Base-by-base conservation (phyloP, 371 early-diverging fungal species). In the Thermomucor indicae-seudaticae region DNA sequence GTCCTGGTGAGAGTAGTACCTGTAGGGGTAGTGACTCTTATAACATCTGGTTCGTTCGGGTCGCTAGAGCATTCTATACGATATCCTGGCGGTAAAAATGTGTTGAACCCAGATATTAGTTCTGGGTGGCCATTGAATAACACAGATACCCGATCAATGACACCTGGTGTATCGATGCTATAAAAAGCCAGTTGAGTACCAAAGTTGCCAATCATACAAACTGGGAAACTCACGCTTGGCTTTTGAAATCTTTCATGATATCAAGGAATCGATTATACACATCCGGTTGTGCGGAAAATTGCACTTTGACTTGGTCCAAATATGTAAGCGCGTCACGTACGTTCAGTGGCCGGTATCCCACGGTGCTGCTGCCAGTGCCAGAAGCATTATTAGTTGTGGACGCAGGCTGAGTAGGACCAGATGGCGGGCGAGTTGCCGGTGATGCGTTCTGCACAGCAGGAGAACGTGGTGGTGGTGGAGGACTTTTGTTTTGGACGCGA, bases 231-330 rank as follows among this genome's bases (percentile, higher is more conserved):
- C 77, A 90, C 91, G 84, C 84, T 59, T 97, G 94, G 58, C 95
- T 89, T 70, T 99, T 99, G 65, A 98, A 99, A 64, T 99, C 99
- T 75, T 97, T 97, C 99, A 99, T 99, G 27, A 98, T 97, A 63
- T 98, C 98, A 61, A 99, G 58, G 67, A 99, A 99, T 49, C 86
- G 84, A 60, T 95, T 97, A 77, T 99, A 99, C 3, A 98, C 93
- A 49, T 92, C 96, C 6, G 97, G 93, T 39, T 91, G 84, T 52
- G 94, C 87, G 22, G 82, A 72, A 65, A 98, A 99, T 55, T 95
- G 91, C 30, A 86, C 79, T 67, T 96, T 97, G 24, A 99, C 99
- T 63, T 91, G 85, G 62, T 99, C 99, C 40, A 99, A 79, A 67
- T 99, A 99, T 7, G 91, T 80, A 49, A 99, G 76, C 1, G 99